A percentile compares a stretch with the other conserved stretches of the same genome.
These are phyloP conservation scores for Suhomyces kilbournensis DNA, from an alignment of 805 yeast genomes.

Conservation along the genomic window DNA sequence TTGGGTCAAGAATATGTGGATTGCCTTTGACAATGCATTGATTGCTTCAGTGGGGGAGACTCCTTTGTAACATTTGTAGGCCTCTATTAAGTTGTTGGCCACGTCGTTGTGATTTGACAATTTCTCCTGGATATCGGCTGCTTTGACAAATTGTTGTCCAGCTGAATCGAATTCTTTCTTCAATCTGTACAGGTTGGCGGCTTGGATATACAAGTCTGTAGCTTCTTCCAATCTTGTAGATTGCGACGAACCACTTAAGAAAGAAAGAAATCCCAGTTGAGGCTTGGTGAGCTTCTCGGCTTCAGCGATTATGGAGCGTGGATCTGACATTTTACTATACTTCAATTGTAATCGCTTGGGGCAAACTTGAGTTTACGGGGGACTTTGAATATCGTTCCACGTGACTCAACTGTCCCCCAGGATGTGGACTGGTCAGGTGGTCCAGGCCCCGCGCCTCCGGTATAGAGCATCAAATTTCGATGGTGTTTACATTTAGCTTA, in stretches of 20 bases:
- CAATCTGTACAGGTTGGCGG: slow-evolving; percentile 85
- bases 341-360: not conserved
- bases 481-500: not conserved
- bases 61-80: slow-evolving; percentile 78
- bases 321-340: slow-evolving; percentile 37
- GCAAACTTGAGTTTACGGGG: not conserved
- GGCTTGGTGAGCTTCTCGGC: slow-evolving; percentile 50
- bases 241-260: slow-evolving; percentile 60
- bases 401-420: not conserved
- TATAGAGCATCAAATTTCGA: not conserved
- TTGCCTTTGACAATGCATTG: slow-evolving; percentile 69
- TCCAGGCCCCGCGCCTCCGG: not conserved
- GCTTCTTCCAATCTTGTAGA: slow-evolving; percentile 82
- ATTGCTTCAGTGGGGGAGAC: slow-evolving; percentile 78
- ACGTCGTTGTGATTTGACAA: slow-evolving; percentile 86
- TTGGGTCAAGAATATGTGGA: slow-evolving; percentile 71
- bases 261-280: slow-evolving; percentile 65
- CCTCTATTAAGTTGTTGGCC: slow-evolving; percentile 85
- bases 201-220: slow-evolving; percentile 82
- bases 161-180: slow-evolving; percentile 72
- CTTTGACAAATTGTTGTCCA: slow-evolving; percentile 80
- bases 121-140: slow-evolving; percentile 74
- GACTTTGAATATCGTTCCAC: not conserved
- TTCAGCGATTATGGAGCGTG: slow-evolving; percentile 42
- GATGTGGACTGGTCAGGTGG: not conserved